phyloP scores from a whole-genome alignment of 2,329 filamentous ascomycete species.

The Aspergillus costaricaensis region DNA sequence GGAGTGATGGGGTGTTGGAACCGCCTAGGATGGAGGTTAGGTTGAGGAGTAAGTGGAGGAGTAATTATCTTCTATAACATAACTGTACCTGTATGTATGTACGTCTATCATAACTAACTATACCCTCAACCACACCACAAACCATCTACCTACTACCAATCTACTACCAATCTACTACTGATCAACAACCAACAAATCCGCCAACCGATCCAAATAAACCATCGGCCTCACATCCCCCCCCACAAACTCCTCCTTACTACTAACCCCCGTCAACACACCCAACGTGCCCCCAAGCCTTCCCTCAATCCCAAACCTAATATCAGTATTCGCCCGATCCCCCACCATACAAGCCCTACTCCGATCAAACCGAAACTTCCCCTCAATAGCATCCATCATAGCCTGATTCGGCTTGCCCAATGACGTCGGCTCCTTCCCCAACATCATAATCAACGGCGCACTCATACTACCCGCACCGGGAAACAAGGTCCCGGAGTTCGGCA shows the following conservation, averaged over 20 bases:
- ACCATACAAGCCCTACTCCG: conserved; percentile 89
- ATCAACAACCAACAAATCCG: conserved; percentile 62
- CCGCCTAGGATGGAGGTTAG: neutral
- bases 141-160: neutral
- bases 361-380: conserved; percentile 91
- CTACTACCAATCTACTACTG: neutral
- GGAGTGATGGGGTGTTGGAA: conserved; percentile 5
- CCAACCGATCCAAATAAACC: conserved; percentile 81
- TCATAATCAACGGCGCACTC: conserved; percentile 74
- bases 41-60: neutral
- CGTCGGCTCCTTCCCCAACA: conserved; percentile 68
- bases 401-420: conserved; percentile 92
- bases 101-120: neutral
- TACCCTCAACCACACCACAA: neutral
- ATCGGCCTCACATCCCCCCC: conserved; percentile 71
- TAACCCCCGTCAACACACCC: conserved; percentile 87
- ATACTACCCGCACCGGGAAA: conserved; percentile 91
- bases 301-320: conserved; percentile 93
- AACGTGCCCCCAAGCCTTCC: conserved; percentile 88
- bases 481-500: conserved; percentile 77
- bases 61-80: neutral
- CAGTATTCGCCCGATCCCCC: conserved; percentile 88
- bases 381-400: conserved; percentile 99
- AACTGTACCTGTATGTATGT: neutral
- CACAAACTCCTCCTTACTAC: conserved; percentile 78